Evolutionary conservation across 2,329 filamentous ascomycete genomes (phyloP), one percentile per base, ranked within the genome.

Genomic region (Cladosporium sphaerospermum): DNA sequence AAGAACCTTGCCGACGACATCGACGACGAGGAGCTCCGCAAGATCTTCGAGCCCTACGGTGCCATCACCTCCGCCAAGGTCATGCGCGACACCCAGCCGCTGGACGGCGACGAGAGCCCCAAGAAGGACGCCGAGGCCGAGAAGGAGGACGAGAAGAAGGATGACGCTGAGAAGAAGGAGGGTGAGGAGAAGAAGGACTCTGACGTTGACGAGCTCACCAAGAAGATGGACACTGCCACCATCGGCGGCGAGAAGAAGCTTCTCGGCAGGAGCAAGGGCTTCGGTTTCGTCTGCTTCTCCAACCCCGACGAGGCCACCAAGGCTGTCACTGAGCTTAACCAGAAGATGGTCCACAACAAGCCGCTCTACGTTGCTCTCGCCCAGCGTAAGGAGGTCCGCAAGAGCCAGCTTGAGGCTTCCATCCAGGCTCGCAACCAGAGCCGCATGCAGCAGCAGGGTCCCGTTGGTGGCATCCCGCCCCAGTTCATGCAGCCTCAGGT

Each of bases 211-310:
- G 67, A 66, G 9, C 65, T 78, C 8, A 75, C 74, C 46, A 72
- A 76, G 57, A 74, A 80, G 62, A 71, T 81, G 55, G 69, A 74
- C 61, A 74, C 75, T 64, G 71, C 77, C 65, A 77, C 74, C 62
- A 76, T 78, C 62, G 80, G 80, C 70, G 70, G 76, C 52, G 76
- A 81, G 66, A 83, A 83, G 76, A 82, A 80, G 72, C 70, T 77
- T 49, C 81, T 95, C 56, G 93, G 93, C 72, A 97, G 97, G 88
- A 96, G 90, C 86, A 99, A 97, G 82, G 93, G 93, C 72, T 99
- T 99, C 72, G 93, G 93, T 66, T 99, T 99, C 73, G 93, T 99
- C 69, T 99, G 93, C 87, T 99, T 99, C 80, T 93, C 88, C 82
- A 97, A 95, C 81, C 91, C 93, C 56, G 93, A 99, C 67, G 93